Conservation (phyloP, 2,329 filamentous ascomycete genomes). For the Hysterium pulicare region DNA sequence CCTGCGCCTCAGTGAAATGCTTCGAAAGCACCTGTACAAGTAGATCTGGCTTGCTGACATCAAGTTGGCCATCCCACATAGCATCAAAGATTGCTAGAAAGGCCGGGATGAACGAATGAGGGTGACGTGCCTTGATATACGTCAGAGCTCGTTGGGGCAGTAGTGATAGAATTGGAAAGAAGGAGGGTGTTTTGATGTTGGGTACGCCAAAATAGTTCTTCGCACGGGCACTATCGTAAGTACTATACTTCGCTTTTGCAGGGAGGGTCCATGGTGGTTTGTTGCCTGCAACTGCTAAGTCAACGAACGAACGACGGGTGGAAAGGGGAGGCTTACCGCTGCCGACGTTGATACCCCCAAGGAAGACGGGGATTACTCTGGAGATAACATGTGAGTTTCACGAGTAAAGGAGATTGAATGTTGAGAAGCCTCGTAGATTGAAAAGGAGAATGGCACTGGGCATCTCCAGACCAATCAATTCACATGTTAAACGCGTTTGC, state of each 20-base stretch:
- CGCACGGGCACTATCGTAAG: constrained; percentile 49
- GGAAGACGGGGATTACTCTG: constrained; percentile 69
- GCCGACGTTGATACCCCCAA: constrained; percentile 48
- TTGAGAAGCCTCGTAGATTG: not conserved
- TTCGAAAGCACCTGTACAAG: constrained; percentile 44
- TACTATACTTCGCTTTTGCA: constrained; percentile 61
- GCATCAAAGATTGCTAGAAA: constrained; percentile 56
- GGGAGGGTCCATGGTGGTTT: constrained; percentile 70
- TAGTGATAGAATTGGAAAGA: constrained; percentile 55
- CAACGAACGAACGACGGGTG: too few relatives aligned
- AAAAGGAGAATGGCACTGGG: too few relatives aligned
- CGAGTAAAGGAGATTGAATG: not conserved
- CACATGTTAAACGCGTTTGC: not conserved
- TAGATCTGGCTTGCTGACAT: constrained; percentile 59
- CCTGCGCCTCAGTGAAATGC: constrained; percentile 53
- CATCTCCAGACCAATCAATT: too few relatives aligned
- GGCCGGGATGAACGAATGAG: constrained; percentile 47
- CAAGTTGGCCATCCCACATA: constrained; percentile 61
- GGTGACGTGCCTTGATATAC: constrained; percentile 60
- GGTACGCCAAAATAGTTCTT: constrained; percentile 50
- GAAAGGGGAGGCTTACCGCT: too few relatives aligned
- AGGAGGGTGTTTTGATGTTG: constrained; percentile 42
- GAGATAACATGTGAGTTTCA: not conserved
- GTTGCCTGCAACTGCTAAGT: constrained; percentile 61
- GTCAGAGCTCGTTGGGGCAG: constrained; percentile 64